Conservation (phyloP, 164 flowering plant genomes). For the Stephania japonica region DNA sequence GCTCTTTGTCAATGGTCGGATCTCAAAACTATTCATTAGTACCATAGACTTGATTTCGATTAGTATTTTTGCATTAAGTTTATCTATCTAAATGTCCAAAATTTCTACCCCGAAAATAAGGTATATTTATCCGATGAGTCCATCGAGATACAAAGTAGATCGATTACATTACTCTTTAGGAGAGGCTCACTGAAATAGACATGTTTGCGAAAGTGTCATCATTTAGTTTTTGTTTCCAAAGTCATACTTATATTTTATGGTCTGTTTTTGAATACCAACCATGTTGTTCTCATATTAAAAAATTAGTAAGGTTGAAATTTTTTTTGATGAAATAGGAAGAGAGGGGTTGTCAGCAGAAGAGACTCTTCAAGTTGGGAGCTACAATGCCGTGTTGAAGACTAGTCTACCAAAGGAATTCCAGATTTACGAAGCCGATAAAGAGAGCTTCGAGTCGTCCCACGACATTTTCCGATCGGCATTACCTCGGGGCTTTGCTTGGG, state of each 20-base stretch:
- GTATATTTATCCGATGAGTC: too few relatives aligned
- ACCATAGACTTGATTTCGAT: too few relatives aligned
- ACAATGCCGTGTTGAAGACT: constrained; percentile 72
- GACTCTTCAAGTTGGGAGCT: constrained; percentile 62
- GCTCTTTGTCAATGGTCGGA: constrained; percentile 79
- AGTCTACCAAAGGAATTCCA: constrained; percentile 60
- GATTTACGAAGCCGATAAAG: constrained; percentile 72
- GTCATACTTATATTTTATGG: too few relatives aligned
- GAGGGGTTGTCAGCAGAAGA: constrained; percentile 72
- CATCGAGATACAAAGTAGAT: too few relatives aligned
- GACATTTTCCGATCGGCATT: constrained; percentile 55
- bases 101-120: too few relatives aligned
- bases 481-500: constrained; percentile 94
- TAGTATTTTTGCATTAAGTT: too few relatives aligned
- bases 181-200: too few relatives aligned
- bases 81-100: too few relatives aligned
- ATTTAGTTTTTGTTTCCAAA: too few relatives aligned
- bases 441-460: constrained; percentile 78
- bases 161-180: too few relatives aligned
- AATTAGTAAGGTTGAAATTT: neutral
- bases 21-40: neutral
- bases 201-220: too few relatives aligned
- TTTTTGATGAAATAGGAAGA: constrained; percentile 45
- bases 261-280: too few relatives aligned
- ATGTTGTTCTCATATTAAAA: neutral